Evolutionary conservation across 257 asterid species (phyloP).

Genomic region (Parsonsia alboflavescens): DNA sequence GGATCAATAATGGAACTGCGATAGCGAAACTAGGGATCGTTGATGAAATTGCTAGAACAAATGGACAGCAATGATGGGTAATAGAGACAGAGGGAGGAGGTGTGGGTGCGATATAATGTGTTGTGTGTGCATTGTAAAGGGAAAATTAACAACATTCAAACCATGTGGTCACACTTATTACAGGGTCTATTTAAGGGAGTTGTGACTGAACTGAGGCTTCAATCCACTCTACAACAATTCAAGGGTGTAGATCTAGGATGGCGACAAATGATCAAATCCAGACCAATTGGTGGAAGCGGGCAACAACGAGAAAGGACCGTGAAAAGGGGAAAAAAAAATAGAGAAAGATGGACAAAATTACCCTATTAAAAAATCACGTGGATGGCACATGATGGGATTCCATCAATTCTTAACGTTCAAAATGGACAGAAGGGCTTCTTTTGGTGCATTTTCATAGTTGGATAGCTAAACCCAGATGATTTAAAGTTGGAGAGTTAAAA

Average conservation of each 20-base stretch:
- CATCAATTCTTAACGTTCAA: no score
- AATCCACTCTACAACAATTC: conserved; percentile 89
- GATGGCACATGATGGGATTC: no score
- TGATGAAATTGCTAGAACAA: conserved; percentile 79
- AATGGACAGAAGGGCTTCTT: no score
- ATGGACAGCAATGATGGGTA: conserved; percentile 49
- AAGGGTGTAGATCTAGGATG: not conserved
- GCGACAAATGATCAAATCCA: no score
- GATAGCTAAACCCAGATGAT: no score
- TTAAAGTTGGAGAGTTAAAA: no score
- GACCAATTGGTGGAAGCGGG: no score
- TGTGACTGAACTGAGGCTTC: conserved; percentile 78
- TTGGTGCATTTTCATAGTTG: no score
- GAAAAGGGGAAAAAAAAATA: no score
- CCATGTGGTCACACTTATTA: conserved; percentile 99
- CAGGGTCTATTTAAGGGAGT: conserved; percentile 82
- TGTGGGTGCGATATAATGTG: conserved; percentile 50
- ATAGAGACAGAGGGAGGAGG: conserved; percentile 12
- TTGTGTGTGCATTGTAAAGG: conserved; percentile 96
- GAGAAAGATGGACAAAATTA: no score
- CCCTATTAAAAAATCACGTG: no score
- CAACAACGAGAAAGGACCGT: no score
- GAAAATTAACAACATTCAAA: conserved; percentile 79
- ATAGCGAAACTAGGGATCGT: conserved; percentile 31
- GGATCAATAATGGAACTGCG: not conserved